A percentile compares a stretch with the other conserved stretches of the same genome.
Conservation (phyloP, 2,329 filamentous ascomycete genomes). For the Neurospora sp. region DNA sequence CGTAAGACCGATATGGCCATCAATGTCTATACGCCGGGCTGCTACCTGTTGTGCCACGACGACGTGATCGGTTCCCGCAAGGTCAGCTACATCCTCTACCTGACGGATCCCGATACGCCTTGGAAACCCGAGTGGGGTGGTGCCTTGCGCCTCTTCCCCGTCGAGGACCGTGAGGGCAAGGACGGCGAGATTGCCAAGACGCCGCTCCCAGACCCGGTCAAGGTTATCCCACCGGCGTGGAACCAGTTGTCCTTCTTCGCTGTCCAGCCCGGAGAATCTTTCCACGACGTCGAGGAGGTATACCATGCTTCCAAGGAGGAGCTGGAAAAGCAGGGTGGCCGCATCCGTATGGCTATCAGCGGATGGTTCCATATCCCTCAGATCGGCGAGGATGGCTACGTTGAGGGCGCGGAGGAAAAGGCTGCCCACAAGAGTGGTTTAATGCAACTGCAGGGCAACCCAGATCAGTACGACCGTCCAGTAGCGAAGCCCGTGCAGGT, state of each 20-base stretch:
- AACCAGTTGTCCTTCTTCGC: slow-evolving; percentile 98
- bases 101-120: slow-evolving; percentile 81
- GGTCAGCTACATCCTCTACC: slow-evolving; percentile 93
- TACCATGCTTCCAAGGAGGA: slow-evolving; percentile 60
- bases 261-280: slow-evolving; percentile 96
- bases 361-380: slow-evolving; percentile 99
- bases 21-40: slow-evolving; percentile 95
- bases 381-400: slow-evolving; percentile 82
- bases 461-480: slow-evolving; percentile 80
- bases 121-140: slow-evolving; percentile 94
- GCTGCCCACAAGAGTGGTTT: slow-evolving; percentile 83
- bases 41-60: slow-evolving; percentile 92
- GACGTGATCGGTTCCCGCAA: slow-evolving; percentile 96
- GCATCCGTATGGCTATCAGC: slow-evolving; percentile 93
- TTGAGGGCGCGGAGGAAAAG: slow-evolving; percentile 79
- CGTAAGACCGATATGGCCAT: slow-evolving; percentile 98
- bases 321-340: slow-evolving; percentile 59
- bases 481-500: slow-evolving; percentile 47
- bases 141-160: slow-evolving; percentile 78
- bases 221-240: slow-evolving; percentile 87
- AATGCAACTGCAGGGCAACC: slow-evolving; percentile 85
- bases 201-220: slow-evolving; percentile 66
- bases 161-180: slow-evolving; percentile 51
- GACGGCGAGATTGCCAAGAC: slow-evolving; percentile 70
- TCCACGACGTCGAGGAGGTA: slow-evolving; percentile 97